Base-by-base conservation (phyloP, 495 filamentous ascomycete species). In the Bacidia gigantensis region DNA sequence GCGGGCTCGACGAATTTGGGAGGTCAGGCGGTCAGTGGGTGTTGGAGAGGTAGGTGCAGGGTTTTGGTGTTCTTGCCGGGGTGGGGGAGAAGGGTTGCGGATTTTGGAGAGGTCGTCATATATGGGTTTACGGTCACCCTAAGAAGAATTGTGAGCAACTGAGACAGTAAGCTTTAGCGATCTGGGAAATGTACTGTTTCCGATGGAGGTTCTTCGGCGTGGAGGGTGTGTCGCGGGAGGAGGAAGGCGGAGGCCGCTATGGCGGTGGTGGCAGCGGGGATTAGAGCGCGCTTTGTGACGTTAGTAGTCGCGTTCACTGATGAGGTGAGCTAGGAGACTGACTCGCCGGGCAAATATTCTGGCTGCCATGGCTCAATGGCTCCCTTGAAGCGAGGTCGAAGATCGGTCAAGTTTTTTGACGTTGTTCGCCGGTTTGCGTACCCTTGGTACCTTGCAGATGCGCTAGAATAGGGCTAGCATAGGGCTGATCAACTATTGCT, bases 21-120 rank as follows among this genome's bases (percentile, higher is more conserved):
- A 73, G 43, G 90, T 87, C 38, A 98, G 77, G 52, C 89, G 83
- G 65, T 94, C 90, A 47, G 92, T 96, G 14, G 87, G 90, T 11
- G 90, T 88, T 14, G 86, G 85, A 49, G 73, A 71, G 54, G 72
- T 69, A 17, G 60, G 52, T 44, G 63, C 52, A 54, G 53, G 57
- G 53, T 62, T 49, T 57, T 35, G 56, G 52, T 63, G 42, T 50
- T 66, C 52, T 55, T 67, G 56, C 58, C 67, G 68, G 55, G 66
- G 61, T 35, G 29, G 68, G 55, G 66, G 61, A 7, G 29, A 7
- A 60, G 72, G 63, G 63, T 64, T 57, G 55, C 53, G 57, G 39
- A 52, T 57, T 43, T 69, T 55, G 43, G 69, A 57, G 65, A 76
- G 72, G 67, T 86, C 80, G 64, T 90, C 85, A 75, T 94, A 95